These are phyloP conservation scores for Volutella citrinella DNA, from an alignment of 2,329 filamentous ascomycete genomes.

Conservation along the genomic window DNA sequence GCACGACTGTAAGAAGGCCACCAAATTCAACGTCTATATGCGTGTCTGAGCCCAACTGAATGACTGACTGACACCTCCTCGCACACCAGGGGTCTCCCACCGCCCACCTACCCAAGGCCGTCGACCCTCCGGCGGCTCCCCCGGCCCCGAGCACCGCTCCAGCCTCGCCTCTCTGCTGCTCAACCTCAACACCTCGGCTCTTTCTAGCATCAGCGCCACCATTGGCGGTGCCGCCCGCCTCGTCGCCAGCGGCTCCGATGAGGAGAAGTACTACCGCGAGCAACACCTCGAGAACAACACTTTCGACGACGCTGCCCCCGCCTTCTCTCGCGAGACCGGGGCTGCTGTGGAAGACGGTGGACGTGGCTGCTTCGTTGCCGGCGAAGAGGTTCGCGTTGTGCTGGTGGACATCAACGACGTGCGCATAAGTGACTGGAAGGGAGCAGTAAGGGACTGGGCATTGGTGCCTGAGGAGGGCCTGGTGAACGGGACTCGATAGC, in stretches of 20 bases:
- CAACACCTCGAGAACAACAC: slow-evolving; percentile 91
- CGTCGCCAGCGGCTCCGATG: slow-evolving; percentile 68
- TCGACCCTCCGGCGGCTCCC: slow-evolving; percentile 59
- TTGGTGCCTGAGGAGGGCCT: slow-evolving; percentile 35
- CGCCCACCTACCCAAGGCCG: slow-evolving; percentile 73
- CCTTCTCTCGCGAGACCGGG: slow-evolving; percentile 28
- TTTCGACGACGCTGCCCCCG: slow-evolving; percentile 58
- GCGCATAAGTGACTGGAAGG: slow-evolving; percentile 91
- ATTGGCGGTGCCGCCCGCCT: slow-evolving; percentile 86
- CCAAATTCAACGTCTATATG: background rate
- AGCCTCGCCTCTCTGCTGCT: slow-evolving; percentile 80
- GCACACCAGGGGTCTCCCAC: slow-evolving; percentile 83
- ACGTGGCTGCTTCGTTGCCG: slow-evolving; percentile 68
- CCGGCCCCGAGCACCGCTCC: slow-evolving; percentile 62
- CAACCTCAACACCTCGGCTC: slow-evolving; percentile 84
- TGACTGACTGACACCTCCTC: slow-evolving; percentile 10
- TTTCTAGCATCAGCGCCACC: slow-evolving; percentile 86
- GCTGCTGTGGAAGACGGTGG: slow-evolving; percentile 50
- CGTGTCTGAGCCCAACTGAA: background rate
- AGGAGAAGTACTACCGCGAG: slow-evolving; percentile 80
- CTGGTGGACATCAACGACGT: slow-evolving; percentile 82
- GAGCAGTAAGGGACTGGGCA: slow-evolving; percentile 79
- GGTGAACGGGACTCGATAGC: slow-evolving; percentile 40
- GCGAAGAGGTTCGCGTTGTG: slow-evolving; percentile 82
- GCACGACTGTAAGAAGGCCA: slow-evolving; percentile 67